These are phyloP conservation scores for Fermentozyma sake DNA, from an alignment of 1,139 yeast genomes.

Conservation along the genomic window DNA sequence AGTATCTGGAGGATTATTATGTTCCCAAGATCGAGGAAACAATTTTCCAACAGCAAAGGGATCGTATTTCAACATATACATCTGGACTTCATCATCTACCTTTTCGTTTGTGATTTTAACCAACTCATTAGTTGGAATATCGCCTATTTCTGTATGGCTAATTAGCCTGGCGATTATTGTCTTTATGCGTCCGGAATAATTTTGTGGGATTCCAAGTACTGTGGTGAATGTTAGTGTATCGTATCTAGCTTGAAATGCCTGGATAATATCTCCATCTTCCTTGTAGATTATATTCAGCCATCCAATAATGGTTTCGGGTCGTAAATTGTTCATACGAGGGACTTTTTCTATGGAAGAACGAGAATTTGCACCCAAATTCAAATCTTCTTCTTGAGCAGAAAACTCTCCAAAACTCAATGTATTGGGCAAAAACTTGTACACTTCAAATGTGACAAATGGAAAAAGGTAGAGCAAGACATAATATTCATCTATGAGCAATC, in stretches of 20 bases:
- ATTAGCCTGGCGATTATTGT: conserved; percentile 10
- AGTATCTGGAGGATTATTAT: too few relatives aligned
- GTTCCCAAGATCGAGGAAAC: too few relatives aligned
- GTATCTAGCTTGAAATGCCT: conserved; percentile 1
- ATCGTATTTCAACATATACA: conserved; percentile 11
- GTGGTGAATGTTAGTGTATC: too few relatives aligned
- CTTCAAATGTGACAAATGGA: conserved; percentile 18
- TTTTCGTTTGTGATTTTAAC: conserved; percentile 7
- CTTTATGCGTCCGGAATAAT: conserved; percentile 8
- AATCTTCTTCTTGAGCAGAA: conserved; percentile 3
- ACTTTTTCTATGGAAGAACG: too few relatives aligned
- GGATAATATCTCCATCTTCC: not conserved
- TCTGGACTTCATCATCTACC: conserved; percentile 7
- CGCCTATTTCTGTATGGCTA: conserved; percentile 1
- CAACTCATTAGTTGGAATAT: not conserved
- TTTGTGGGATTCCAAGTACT: conserved; percentile 5
- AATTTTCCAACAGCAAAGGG: conserved; percentile 2
- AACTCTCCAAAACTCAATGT: conserved; percentile 21
- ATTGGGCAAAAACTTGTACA: conserved; percentile 17
- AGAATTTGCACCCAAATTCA: conserved; percentile 1
- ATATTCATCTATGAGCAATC: conserved; percentile 17
- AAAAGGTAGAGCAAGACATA: conserved; percentile 21
- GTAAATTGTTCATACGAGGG: conserved; percentile 2
- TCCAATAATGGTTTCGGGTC: conserved; percentile 5
- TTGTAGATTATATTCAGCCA: conserved; percentile 3